Evolutionary conservation across 2,329 filamentous ascomycete genomes (phyloP).

Genomic region (Colletotrichum godetiae): DNA sequence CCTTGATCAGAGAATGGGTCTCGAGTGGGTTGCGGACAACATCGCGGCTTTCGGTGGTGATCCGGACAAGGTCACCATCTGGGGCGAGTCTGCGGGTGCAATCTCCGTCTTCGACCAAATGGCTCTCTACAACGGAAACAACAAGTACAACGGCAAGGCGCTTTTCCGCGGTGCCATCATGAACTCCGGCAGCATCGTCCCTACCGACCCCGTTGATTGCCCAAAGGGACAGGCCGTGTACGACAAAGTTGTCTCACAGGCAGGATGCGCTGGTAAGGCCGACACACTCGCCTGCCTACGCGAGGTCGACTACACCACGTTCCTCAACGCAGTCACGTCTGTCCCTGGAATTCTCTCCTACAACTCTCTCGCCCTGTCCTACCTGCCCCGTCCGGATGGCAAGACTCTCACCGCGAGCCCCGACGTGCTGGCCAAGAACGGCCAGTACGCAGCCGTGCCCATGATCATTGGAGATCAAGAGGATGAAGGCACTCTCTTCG

Average conservation of each 20-base stretch:
- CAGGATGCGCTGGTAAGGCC: slow-evolving; percentile 62
- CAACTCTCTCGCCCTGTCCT: slow-evolving; percentile 68
- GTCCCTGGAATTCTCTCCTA: slow-evolving; percentile 69
- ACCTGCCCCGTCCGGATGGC: slow-evolving; percentile 71
- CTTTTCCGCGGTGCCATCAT: slow-evolving; percentile 75
- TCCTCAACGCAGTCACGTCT: slow-evolving; percentile 67
- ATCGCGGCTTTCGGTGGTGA: slow-evolving; percentile 75
- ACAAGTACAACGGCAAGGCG: slow-evolving; percentile 71
- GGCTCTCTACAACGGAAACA: slow-evolving; percentile 69
- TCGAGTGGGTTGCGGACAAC: slow-evolving; percentile 74
- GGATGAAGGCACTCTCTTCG: slow-evolving; percentile 75
- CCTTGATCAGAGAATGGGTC: slow-evolving; percentile 68
- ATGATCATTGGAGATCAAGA: slow-evolving; percentile 74
- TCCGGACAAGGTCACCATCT: slow-evolving; percentile 72
- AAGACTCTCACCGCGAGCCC: slow-evolving; percentile 63
- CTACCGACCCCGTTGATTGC: slow-evolving; percentile 64
- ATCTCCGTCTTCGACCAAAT: slow-evolving; percentile 74
- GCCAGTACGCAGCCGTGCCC: slow-evolving; percentile 67
- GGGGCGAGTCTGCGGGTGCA: slow-evolving; percentile 69
- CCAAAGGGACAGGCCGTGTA: slow-evolving; percentile 67
- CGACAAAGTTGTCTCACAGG: slow-evolving; percentile 60
- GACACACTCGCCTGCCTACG: slow-evolving; percentile 68
- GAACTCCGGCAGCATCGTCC: slow-evolving; percentile 65
- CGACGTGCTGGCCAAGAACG: slow-evolving; percentile 57
- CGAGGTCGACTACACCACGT: slow-evolving; percentile 57